Evolutionary conservation across 2,329 filamentous ascomycete species (phyloP), one percentile per base, ranked within the genome.

Genomic region (Colletotrichum acutatum): DNA sequence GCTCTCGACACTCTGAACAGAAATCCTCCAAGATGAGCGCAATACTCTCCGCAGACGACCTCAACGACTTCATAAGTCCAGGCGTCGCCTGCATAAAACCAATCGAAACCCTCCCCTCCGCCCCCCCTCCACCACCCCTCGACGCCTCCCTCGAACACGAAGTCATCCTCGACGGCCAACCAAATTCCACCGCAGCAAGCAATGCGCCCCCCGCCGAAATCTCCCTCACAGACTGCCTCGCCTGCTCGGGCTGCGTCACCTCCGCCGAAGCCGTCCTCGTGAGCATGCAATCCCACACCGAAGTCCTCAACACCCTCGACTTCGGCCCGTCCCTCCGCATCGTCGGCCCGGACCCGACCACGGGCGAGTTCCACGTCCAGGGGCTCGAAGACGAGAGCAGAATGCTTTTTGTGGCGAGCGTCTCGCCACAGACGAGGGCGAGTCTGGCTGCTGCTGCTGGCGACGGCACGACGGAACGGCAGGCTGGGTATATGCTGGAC

Each of bases 21-120:
- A 57, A 53, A n/a, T 4, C 32, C 54, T 28, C n/a, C 64, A 87
- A 82, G 75, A 99, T 99, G 97, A 98, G 95, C 81, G 97, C 97
- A 75, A 99, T 99, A 79, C 93, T 99, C 79, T 98, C 95, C 69
- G 93, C 93, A 79, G 96, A 99, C 86, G 95, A 98, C 82, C 88
- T 99, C 74, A 99, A 99, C 87, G 97, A 99, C 87, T 99, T 99
- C 86, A 99, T 99, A 81, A 97, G 94, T 70, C 97, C 97, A 16
- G 95, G 96, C 75, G 95, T 99, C 79, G 97, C 97, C 75, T 99
- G 97, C 85, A 98, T 99, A 83, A 98, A 99, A 80, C 97, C 97
- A 32, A 89, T 99, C 81, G 97, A 99, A 83, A 97, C 95, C 2
- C 90, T 99, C 16, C 96, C 97, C 2, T 83, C 88, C 62, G 87